Evolutionary conservation across 352 stramenopile genomes (phyloP).

Genomic region (Plasmopara viticola): DNA sequence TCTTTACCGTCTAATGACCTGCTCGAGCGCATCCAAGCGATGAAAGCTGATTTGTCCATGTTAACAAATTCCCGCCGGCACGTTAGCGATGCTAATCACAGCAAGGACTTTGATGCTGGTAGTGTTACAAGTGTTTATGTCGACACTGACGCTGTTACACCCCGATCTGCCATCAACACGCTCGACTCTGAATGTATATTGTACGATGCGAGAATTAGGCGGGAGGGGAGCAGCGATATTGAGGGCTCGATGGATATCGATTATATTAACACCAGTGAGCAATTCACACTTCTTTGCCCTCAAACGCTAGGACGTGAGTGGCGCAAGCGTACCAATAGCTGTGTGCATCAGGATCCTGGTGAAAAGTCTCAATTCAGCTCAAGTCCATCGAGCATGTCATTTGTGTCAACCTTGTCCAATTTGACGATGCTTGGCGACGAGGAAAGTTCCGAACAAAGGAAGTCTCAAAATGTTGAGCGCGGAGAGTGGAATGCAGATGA

Average conservation of each 20-base stretch:
- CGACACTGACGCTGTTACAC: no score
- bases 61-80: slow-evolving; percentile 20
- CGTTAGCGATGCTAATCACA: slow-evolving; percentile 10
- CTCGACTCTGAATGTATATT: neutral
- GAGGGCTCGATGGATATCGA: slow-evolving; percentile 33
- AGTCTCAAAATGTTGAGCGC: no score
- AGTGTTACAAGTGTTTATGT: neutral
- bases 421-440: slow-evolving; percentile 14
- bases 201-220: slow-evolving; percentile 1
- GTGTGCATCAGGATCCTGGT: slow-evolving; percentile 34
- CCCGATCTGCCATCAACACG: no score
- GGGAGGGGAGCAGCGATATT: no score
- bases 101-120: neutral
- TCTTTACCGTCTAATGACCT: slow-evolving; percentile 28
- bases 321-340: slow-evolving; percentile 17
- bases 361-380: slow-evolving; percentile 32
- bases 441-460: slow-evolving; percentile 19
- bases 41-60: slow-evolving; percentile 42
- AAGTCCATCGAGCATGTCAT: slow-evolving; percentile 37
- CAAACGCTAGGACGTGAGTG: slow-evolving; percentile 30
- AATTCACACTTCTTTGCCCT: slow-evolving; percentile 50
- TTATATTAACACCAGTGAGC: slow-evolving; percentile 45
- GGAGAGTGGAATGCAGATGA: no score
- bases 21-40: slow-evolving; percentile 43
- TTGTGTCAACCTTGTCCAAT: slow-evolving; percentile 27